Percentiles rank a stretch among this genome's conserved stretches.
Evolutionary conservation across 495 filamentous ascomycete species (phyloP).

Genomic region (Hyaloscypha finlandica): DNA sequence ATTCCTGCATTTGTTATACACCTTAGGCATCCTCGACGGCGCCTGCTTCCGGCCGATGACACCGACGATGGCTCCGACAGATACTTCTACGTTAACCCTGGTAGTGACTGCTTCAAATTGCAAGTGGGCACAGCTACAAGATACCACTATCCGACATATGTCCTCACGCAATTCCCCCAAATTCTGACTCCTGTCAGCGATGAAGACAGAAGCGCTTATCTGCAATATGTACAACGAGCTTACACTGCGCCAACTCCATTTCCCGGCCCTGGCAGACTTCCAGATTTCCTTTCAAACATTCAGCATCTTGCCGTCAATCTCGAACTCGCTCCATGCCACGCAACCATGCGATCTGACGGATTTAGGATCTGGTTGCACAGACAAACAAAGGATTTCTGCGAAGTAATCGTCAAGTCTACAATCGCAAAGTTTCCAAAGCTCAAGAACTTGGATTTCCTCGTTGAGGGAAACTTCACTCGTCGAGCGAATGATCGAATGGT

Average conservation of each 20-base stretch:
- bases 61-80: background rate
- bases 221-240: background rate
- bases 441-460: background rate
- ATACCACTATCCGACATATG: background rate
- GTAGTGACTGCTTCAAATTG: background rate
- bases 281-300: background rate
- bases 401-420: background rate
- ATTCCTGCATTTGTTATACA: too few species aligned
- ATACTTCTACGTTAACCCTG: slow-evolving; percentile 3
- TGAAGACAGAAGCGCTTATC: background rate
- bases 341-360: background rate
- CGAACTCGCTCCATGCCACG: background rate
- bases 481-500: background rate
- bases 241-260: background rate
- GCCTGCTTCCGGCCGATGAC: background rate
- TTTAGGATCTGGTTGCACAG: background rate
- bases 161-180: background rate
- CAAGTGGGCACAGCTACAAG: background rate
- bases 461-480: background rate
- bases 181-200: background rate
- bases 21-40: background rate
- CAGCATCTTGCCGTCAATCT: background rate
- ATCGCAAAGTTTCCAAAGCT: background rate
- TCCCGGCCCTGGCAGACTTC: background rate
- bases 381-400: background rate